Base-by-base conservation (phyloP, 1,284 basidiomycete genomes). In the Kwoniella shivajii region DNA sequence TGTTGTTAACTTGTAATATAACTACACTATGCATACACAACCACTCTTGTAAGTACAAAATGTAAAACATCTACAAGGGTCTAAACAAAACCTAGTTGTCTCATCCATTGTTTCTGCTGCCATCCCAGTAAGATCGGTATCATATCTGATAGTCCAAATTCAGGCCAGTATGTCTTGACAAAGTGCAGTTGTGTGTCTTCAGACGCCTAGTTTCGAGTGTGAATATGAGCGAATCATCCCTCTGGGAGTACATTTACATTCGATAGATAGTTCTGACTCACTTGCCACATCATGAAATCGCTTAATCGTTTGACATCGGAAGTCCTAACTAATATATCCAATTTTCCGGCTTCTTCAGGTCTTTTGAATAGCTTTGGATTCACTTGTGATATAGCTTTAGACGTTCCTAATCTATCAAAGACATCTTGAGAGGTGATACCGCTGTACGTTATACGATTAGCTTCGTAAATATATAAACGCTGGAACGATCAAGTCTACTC, bases 271-370 rank as follows among this genome's bases (percentile, higher is more conserved):
- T 24, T 22, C 22, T 42, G n/a, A 61, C 85, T 57, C 56, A 89
- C 91, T 86, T 97, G 94, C 94, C 93, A 98, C 24, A 95, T 84
- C 74, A 98, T 79, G 72, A 88, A 99, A 72, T 97, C 92, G 71
- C 90, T 93, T 20, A 99, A 77, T 2, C 95, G 84, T 48, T 86
- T 87, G 1, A 96, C 96, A 18, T 92, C 92, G 45, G 90, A 93
- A 0, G 95, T 98, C 45, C 96, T 85, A 13, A 99, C 82, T 52
- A 98, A 83, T 47, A 99, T 85, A 71, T 99, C 95, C 3, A 98
- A 80, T 1, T 71, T 67, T 13, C 66, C 69, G 16, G 44, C 37
- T 29, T 63, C 83, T 39, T 29, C 42, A 11, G 59, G 42, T 26
- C 22, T 39, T 42, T 20, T 16, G 9, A 48, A 57, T 33, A 57